phyloP scores from a whole-genome alignment of 2,329 filamentous ascomycete species.

The Arthrobotrys megalospora region DNA sequence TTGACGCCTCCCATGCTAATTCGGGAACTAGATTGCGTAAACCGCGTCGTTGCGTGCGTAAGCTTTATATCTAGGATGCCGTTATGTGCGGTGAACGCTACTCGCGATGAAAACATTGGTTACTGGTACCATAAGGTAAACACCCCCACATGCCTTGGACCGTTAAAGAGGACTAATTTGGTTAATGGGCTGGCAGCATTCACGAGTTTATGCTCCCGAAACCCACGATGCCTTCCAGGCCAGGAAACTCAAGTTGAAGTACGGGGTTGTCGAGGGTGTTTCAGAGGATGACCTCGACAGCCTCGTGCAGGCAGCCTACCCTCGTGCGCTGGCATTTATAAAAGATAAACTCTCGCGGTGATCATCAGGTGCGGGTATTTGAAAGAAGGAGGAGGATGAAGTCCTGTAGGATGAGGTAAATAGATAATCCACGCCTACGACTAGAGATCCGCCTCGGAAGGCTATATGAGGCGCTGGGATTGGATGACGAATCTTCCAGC shows the following conservation, averaged over 20 bases:
- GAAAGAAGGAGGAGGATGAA: too few relatives aligned
- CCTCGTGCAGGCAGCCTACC: conserved; percentile 35
- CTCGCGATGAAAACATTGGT: conserved; percentile 54
- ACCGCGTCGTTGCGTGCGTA: conserved; percentile 41
- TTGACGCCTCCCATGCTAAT: background rate
- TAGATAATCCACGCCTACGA: background rate
- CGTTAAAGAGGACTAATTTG: background rate
- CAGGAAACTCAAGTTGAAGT: conserved; percentile 47
- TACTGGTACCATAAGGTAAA: conserved; percentile 52
- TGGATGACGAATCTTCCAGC: background rate
- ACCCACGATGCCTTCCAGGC: conserved; percentile 52
- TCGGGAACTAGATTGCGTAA: conserved; percentile 35
- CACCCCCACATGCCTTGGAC: background rate
- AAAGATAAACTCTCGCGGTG: conserved; percentile 30
- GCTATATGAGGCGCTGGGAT: too few relatives aligned
- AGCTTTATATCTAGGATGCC: conserved; percentile 52
- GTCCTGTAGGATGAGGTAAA: background rate
- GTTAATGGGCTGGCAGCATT: conserved; percentile 38
- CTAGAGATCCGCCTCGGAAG: too few relatives aligned
- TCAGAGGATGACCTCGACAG: conserved; percentile 50
- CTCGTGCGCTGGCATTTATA: conserved; percentile 39
- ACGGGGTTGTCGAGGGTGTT: conserved; percentile 38
- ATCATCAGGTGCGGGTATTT: background rate
- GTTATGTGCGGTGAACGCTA: conserved; percentile 51
- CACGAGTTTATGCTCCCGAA: conserved; percentile 45